Conservation (phyloP, 73 alveolate genomes). For the Blepharisma stoltei region DNA sequence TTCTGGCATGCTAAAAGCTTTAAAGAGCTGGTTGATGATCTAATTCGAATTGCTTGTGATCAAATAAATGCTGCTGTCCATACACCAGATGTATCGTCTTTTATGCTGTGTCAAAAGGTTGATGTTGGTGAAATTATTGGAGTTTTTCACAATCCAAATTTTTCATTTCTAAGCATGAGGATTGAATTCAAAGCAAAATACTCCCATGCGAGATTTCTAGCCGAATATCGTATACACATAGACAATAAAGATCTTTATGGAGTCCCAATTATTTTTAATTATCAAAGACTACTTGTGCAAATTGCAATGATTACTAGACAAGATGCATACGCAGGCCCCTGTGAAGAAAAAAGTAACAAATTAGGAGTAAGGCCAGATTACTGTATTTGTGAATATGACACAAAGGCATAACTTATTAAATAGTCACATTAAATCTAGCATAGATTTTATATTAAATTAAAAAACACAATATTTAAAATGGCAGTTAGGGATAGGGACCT, state of each 20-base stretch:
- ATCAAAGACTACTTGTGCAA: neutral
- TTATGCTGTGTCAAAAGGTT: neutral
- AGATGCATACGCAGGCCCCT: neutral
- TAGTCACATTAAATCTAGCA: no score
- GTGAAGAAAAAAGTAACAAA: neutral
- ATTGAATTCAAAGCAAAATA: no score
- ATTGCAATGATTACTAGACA: neutral
- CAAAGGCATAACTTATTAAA: no score
- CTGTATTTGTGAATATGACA: neutral
- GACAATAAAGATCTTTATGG: no score
- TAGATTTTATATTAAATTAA: no score
- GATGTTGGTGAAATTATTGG: neutral
- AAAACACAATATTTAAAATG: no score
- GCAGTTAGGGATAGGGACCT: no score
- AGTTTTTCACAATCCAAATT: neutral
- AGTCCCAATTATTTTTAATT: no score
- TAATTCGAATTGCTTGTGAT: neutral
- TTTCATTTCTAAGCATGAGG: no score
- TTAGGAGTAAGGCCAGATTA: neutral
- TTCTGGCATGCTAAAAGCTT: neutral
- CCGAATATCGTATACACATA: no score
- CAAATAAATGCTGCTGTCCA: neutral
- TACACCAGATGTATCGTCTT: neutral
- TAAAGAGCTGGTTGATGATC: neutral
- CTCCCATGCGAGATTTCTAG: no score